These are phyloP conservation scores for Rosa multiflora DNA, from an alignment of 306 rosid species.

Conservation along the genomic window DNA sequence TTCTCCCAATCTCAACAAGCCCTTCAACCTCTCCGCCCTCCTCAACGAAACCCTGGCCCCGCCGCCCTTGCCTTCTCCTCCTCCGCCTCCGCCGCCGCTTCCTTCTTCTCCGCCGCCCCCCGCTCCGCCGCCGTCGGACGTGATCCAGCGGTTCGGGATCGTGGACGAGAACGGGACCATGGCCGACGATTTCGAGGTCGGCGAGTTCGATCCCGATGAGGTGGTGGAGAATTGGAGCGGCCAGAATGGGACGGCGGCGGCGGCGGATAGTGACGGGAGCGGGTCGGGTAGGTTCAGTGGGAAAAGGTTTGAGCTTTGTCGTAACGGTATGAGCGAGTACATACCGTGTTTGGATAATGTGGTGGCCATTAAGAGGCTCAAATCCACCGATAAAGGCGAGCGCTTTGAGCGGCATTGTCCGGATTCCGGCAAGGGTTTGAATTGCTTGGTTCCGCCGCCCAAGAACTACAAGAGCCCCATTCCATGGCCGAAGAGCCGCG, in stretches of 20 bases:
- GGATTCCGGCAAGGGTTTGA: constrained; percentile 41
- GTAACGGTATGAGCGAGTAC: constrained; percentile 60
- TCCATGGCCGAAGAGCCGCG: constrained; percentile 92
- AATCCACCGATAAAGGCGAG: constrained; percentile 67
- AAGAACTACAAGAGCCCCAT: constrained; percentile 68
- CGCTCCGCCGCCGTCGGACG: constrained; percentile 29
- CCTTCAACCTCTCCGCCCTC: constrained; percentile 46
- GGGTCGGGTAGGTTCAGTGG: constrained; percentile 28
- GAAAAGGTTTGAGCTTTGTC: constrained; percentile 59
- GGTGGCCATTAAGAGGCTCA: constrained; percentile 57
- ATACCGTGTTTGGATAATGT: constrained; percentile 90
- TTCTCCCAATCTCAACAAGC: constrained; percentile 60
- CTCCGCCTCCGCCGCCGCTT: constrained; percentile 4
- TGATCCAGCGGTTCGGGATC: constrained; percentile 60
- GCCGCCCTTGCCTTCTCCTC: constrained; percentile 5
- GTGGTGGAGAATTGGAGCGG: constrained; percentile 73
- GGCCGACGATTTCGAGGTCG: constrained; percentile 79
- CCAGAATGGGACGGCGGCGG: constrained; percentile 44
- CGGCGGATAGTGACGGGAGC: constrained; percentile 23
- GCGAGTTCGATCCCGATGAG: constrained; percentile 56
- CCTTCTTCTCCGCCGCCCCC: constrained; percentile 4
- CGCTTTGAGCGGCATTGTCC: constrained; percentile 88
- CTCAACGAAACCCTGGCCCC: constrained; percentile 29
- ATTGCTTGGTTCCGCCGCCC: constrained; percentile 92
- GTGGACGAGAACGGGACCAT: constrained; percentile 82